Base-by-base conservation (phyloP, 2,329 filamentous ascomycete species). In the Aspergillus pseudonomiae region DNA sequence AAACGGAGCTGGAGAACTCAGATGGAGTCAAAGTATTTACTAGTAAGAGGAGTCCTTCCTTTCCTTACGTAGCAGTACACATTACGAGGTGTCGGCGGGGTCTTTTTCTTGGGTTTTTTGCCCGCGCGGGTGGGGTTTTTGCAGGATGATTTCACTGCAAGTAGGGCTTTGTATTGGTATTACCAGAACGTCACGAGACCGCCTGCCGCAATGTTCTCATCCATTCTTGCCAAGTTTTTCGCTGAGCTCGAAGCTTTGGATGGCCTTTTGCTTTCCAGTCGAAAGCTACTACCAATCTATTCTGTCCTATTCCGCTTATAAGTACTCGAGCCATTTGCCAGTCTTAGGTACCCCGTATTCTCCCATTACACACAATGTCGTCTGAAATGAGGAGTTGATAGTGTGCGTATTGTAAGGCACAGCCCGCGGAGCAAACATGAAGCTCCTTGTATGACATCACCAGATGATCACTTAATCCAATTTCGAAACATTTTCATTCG, bases 1-100 rank as follows among this genome's bases (percentile, higher is more conserved):
- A 34, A 59, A 59, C 60, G 59, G 60, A 65, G 60, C 67, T 67
- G 67, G 62, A 63, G 65, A 64, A 61, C 57, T 58, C 64, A 63
- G 65, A 67, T 68, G 64, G 61, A 70, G 70, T 74, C 74, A 70
- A 74, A 73, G 72, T 70, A 36, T 39, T 55, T 55, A 55, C n/a
- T 55, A 55, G 52, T 54, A 54, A 54, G 32, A 55, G 16, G 52
- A 55, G 21, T 39, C 52, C 52, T 21, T 55, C 52, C 14, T 55
- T 24, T 28, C 24, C 32, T 55, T 55, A 55, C 52, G 30, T 39
- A 26, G 52, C 34, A 11, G 32, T 67, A 65, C 57, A 59, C 57
- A 66, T 61, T 68, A 67, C 65, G 39, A 39, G 43, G 45, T 48
- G 36, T 21, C 69, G 65, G 74, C 72, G 73, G 73, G 73, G 73